A percentile compares a stretch with the other conserved stretches of the same genome.
Evolutionary conservation across 345 rosid genomes (phyloP).

Genomic region (Eucalyptus urophylla): DNA sequence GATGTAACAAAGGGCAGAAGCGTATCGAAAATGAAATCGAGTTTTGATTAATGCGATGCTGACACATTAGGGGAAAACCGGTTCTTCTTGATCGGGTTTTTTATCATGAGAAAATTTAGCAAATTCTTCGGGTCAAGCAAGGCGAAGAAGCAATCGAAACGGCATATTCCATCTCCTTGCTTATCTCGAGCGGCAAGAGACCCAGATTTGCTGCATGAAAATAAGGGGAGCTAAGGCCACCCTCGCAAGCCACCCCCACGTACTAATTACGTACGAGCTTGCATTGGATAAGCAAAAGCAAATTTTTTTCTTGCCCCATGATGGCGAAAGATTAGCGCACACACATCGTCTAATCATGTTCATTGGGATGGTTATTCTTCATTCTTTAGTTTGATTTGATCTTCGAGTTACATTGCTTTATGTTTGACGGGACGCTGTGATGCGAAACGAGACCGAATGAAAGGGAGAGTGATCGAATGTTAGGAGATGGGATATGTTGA

Average conservation of each 20-base stretch:
- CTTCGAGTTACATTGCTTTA: background rate
- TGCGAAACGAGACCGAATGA: background rate
- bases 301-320: background rate
- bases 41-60: no score
- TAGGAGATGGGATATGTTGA: background rate
- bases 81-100: background rate
- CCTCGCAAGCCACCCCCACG: background rate
- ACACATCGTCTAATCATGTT: background rate
- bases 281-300: background rate
- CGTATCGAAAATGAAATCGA: background rate
- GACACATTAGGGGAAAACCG: background rate
- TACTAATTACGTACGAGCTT: background rate
- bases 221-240: background rate
- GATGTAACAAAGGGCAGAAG: background rate
- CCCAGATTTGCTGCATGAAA: background rate
- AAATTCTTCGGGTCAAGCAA: background rate
- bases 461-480: background rate
- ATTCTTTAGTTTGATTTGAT: background rate
- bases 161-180: background rate
- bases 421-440: accelerated
- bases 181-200: background rate
- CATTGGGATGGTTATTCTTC: background rate
- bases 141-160: background rate
- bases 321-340: background rate
- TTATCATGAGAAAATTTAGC: background rate